Base-by-base conservation (phyloP, 768 basidiomycete genomes). In the Rhodotorula graminis region DNA sequence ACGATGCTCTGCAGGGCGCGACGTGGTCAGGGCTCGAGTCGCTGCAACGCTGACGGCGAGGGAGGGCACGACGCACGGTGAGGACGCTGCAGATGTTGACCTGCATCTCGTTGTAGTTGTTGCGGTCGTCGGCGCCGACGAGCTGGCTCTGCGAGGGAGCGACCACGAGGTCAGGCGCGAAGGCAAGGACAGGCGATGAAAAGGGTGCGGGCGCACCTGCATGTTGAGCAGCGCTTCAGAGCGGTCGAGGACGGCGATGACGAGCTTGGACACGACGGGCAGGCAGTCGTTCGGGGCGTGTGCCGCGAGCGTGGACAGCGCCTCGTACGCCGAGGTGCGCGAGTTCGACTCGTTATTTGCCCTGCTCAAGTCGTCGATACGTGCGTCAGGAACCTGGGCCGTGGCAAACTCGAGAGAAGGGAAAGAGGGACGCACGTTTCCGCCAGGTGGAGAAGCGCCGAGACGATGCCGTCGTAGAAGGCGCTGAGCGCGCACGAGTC, bases 81-180 rank as follows among this genome's bases (percentile, higher is more conserved):
- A 91, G 85, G 60, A 96, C 90, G 75, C 89, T 88, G 81, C 93
- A 96, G 77, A 97, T 85, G 82, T 95, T 96, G 82, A 92, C 89
- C 81, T 96, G 94, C 37, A 99, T 85, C 80, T 99, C 95, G 79
- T 96, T 96, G 93, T 95, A 96, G 83, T 96, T 99, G 82, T 93
- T 94, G 73, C 92, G 88, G 79, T 99, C 96, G 81, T 99, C 96
- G 27, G 88, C 84, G 57, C 96, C 96, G 52, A 99, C 84, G 69
- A 98, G 90, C 82, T 98, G 94, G 81, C 90, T 92, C 73, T 75
- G 56, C 29, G 31, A 15, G 7, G 47, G 29, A 16, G 16, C 27
- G 18, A 18, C 3, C 1, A 31, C 33, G 21, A 19, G 18, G 21
- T n/a, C 16, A 29, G 27, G 18, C n/a, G n/a, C n/a, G n/a, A n/a